These are phyloP conservation scores for Neonothopanus nambi DNA, from an alignment of 1,284 basidiomycete genomes.

Conservation along the genomic window DNA sequence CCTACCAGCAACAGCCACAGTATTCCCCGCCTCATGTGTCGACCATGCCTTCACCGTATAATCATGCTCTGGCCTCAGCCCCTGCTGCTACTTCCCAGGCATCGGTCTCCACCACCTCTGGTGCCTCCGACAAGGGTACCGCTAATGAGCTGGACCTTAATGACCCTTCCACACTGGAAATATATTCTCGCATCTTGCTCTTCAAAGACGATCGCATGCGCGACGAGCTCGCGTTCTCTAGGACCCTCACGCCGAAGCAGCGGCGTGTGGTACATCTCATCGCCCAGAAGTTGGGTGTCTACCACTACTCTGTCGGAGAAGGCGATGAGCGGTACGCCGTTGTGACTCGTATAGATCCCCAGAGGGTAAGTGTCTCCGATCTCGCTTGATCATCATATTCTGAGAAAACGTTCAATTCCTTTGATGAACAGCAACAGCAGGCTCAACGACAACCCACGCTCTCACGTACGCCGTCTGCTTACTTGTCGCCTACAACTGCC, in stretches of 20 bases:
- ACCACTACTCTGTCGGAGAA: constrained; percentile 92
- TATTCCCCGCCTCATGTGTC: constrained; percentile 62
- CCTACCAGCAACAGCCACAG: constrained; percentile 57
- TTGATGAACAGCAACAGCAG: constrained; percentile 35
- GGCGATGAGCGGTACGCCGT: constrained; percentile 93
- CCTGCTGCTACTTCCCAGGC: constrained; percentile 39
- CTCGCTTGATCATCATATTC: constrained; percentile 12
- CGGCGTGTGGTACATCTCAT: constrained; percentile 93
- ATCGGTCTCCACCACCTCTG: constrained; percentile 52
- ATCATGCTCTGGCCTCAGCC: constrained; percentile 46
- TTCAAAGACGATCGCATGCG: constrained; percentile 99
- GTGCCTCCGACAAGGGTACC: constrained; percentile 59
- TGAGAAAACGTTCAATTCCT: not conserved
- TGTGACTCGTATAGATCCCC: constrained; percentile 83
- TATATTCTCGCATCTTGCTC: constrained; percentile 93
- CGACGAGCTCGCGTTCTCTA: constrained; percentile 94
- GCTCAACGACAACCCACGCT: constrained; percentile 50
- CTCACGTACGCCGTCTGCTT: constrained; percentile 73
- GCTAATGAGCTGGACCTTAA: constrained; percentile 88
- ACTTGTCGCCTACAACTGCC: constrained; percentile 52
- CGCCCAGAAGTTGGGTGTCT: constrained; percentile 93
- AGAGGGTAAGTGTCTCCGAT: constrained; percentile 52
- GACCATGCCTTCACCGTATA: constrained; percentile 63
- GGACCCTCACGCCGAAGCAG: constrained; percentile 83
- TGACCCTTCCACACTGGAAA: constrained; percentile 92